phyloP scores from a whole-genome alignment of 2,329 filamentous ascomycete species.

The Colletotrichum cereale region DNA sequence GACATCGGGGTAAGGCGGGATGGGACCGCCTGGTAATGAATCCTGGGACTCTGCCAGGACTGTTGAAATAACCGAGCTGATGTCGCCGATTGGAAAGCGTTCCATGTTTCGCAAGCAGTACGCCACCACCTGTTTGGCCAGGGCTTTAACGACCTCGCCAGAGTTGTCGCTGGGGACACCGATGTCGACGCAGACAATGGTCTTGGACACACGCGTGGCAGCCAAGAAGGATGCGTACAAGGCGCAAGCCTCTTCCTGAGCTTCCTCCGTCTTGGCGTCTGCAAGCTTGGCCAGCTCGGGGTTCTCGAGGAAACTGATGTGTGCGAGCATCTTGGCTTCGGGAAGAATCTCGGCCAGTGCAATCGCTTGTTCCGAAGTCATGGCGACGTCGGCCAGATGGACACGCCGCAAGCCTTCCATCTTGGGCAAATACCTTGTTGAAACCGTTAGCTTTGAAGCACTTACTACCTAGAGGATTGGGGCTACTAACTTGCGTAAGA shows the following conservation, averaged over 20 bases:
- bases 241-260: slow-evolving; percentile 93
- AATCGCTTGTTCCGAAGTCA: slow-evolving; percentile 90
- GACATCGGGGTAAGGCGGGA: slow-evolving; percentile 78
- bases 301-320: slow-evolving; percentile 90
- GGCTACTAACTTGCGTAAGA: slow-evolving; percentile 78
- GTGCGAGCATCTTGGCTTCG: slow-evolving; percentile 83
- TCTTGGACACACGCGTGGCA: slow-evolving; percentile 84
- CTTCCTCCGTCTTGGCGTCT: slow-evolving; percentile 79
- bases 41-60: slow-evolving; percentile 54
- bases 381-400: slow-evolving; percentile 85
- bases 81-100: slow-evolving; percentile 76
- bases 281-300: slow-evolving; percentile 77
- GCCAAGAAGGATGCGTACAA: slow-evolving; percentile 92
- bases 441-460: slow-evolving; percentile 16
- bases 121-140: slow-evolving; percentile 94
- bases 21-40: slow-evolving; percentile 44
- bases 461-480: background rate
- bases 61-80: slow-evolving; percentile 56
- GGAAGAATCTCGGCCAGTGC: slow-evolving; percentile 91
- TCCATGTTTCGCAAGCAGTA: slow-evolving; percentile 96
- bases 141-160: slow-evolving; percentile 91
- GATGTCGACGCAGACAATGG: slow-evolving; percentile 90
- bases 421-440: slow-evolving; percentile 79
- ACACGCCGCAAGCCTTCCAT: slow-evolving; percentile 83
- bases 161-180: slow-evolving; percentile 85